A percentile compares a stretch with the other conserved stretches of the same genome.
Conservation (phyloP, 192 early-diverging fungal genomes). For the Piromyces sp. region DNA sequence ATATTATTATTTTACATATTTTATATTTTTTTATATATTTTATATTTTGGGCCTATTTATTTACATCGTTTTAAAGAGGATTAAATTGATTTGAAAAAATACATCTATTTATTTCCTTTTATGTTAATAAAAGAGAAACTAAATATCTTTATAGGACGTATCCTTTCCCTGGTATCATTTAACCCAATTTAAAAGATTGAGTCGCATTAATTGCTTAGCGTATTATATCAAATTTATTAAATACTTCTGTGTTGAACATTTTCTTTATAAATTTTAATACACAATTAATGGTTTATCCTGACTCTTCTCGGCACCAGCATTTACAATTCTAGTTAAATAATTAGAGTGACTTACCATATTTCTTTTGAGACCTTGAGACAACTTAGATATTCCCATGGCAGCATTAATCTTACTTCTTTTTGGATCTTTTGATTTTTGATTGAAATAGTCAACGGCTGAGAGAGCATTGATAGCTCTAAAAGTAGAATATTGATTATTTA, state of each 20-base stretch:
- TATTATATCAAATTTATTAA: not conserved
- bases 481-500: not conserved
- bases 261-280: not conserved
- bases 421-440: not conserved
- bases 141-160: not conserved
- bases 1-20: no score
- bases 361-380: not conserved
- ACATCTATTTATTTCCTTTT: not conserved
- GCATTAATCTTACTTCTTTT: not conserved
- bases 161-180: not conserved
- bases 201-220: not conserved
- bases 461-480: not conserved
- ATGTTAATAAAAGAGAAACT: not conserved
- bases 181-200: not conserved
- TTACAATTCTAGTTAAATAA: not conserved
- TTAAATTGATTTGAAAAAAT: not conserved
- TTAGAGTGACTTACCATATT: not conserved
- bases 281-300: not conserved
- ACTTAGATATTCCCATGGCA: not conserved
- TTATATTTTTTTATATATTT: no score
- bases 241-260: not conserved
- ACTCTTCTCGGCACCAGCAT: not conserved
- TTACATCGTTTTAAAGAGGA: not conserved
- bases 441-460: not conserved
- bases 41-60: not conserved